phyloP scores from a whole-genome alignment of 2,329 filamentous ascomycete genomes.

The Purpureocillium lavendulum region DNA sequence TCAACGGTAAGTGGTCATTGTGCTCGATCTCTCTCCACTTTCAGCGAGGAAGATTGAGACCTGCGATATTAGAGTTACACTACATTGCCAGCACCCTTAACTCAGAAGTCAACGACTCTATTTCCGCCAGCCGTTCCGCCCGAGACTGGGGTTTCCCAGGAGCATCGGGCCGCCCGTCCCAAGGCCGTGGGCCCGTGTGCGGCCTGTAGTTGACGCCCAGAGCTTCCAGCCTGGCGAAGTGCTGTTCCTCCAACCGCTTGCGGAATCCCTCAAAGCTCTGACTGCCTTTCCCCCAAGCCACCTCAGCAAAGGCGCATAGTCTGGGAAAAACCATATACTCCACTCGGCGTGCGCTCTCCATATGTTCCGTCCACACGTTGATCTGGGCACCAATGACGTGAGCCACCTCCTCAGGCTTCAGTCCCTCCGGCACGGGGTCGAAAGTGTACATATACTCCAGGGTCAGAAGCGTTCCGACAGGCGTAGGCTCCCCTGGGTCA shows the following conservation, averaged over 20 bases:
- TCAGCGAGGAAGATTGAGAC: too few species aligned
- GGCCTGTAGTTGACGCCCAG: conserved; percentile 8
- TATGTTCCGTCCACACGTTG: conserved; percentile 12
- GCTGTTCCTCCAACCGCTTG: conserved; percentile 4
- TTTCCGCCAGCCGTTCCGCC: neutral
- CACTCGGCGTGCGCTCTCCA: conserved; percentile 9
- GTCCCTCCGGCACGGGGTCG: conserved; percentile 6
- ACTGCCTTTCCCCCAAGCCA: conserved; percentile 8
- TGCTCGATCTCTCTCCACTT: too few species aligned
- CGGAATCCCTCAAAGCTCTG: conserved; percentile 4
- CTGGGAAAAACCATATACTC: conserved; percentile 9
- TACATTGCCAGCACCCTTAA: neutral
- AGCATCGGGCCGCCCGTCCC: conserved; percentile 8
- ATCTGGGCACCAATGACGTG: conserved; percentile 10
- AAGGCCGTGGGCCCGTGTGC: conserved; percentile 8
- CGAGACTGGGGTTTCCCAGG: conserved; percentile 5
- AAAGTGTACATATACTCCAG: conserved; percentile 7
- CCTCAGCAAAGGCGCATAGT: conserved; percentile 9
- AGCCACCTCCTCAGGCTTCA: neutral
- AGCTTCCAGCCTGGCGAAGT: conserved; percentile 6
- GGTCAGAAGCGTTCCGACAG: conserved; percentile 7
- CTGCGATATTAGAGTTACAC: too few species aligned
- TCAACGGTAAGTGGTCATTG: too few species aligned
- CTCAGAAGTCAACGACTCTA: neutral
- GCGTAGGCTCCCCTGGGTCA: conserved; percentile 9